A percentile compares a stretch with the other conserved stretches of the same genome.
Evolutionary conservation across 2,329 filamentous ascomycete genomes (phyloP).

Genomic region (Ambrosiella xylebori): DNA sequence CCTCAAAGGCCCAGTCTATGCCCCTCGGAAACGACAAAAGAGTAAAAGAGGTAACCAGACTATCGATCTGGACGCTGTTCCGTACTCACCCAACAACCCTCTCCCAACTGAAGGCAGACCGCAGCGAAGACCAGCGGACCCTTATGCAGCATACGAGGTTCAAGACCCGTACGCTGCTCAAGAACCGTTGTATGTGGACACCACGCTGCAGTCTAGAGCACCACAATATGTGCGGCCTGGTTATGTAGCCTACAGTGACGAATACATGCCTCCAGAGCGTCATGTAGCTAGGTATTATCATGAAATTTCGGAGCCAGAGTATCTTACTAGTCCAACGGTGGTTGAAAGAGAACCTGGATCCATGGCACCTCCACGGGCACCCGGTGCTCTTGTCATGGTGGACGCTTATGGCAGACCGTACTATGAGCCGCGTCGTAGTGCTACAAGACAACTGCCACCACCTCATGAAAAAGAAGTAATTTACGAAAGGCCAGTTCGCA

Average conservation of each 20-base stretch:
- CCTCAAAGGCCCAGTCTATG: slow-evolving; percentile 32
- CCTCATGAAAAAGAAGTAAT: slow-evolving; percentile 28
- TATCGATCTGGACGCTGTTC: not conserved
- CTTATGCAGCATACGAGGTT: not conserved
- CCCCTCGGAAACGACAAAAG: slow-evolving; percentile 38
- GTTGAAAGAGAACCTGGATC: slow-evolving; percentile 20
- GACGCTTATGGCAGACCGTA: slow-evolving; percentile 76
- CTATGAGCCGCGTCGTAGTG: slow-evolving; percentile 28
- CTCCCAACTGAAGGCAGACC: not conserved
- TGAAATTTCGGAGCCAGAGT: not conserved
- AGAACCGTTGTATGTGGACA: slow-evolving; percentile 6
- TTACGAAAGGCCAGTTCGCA: slow-evolving; percentile 42
- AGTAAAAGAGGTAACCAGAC: slow-evolving; percentile 17
- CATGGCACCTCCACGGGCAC: slow-evolving; percentile 34
- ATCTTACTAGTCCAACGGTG: not conserved
- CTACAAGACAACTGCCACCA: not conserved
- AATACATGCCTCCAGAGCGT: not conserved
- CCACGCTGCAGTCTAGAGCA: not conserved
- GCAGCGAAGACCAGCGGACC: slow-evolving; percentile 1
- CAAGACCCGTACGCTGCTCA: slow-evolving; percentile 11
- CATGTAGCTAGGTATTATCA: slow-evolving; percentile 5
- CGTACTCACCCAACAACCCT: slow-evolving; percentile 15
- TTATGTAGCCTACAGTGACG: slow-evolving; percentile 4
- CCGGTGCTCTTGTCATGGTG: slow-evolving; percentile 52
- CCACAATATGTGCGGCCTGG: slow-evolving; percentile 8